Base-by-base conservation (phyloP, 352 stramenopile species). In the Phytophthora hibernalis region DNA sequence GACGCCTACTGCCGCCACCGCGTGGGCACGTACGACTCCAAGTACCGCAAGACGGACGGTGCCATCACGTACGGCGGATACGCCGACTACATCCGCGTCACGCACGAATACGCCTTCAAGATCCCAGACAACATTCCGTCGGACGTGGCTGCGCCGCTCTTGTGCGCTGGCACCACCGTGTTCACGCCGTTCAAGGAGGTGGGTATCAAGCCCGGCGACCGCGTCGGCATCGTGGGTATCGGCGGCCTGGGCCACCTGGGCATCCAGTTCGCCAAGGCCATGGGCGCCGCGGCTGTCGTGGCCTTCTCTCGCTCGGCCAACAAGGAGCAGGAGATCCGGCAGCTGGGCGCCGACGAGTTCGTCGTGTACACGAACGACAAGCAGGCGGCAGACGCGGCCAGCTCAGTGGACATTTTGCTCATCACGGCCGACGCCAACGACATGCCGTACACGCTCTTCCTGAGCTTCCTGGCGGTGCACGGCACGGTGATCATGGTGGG, bases 121-220 rank as follows among this genome's bases (percentile, higher is more conserved):
- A 87, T 97, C 77, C 89, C 89, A 15, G 81, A 92, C 15, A 80
- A 72, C 45, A 75, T 96, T 35, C 61, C 73, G 11, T 80, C 87
- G 26, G 73, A 80, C 26, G 74, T 68, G 22, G 83, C 79, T 1
- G 87, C 82, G 10, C 80, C 85, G 16, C 65, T 97, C 35, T 60
- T 97, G 47, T 97, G 91, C 70, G 87, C 87, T n/a, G 90, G 90
- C 50, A 87, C 87, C 47, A 97, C 90, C 6, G 83, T 82, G n/a
- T 97, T 82, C 71, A 89, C 78, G 50, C 91, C 89, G 16, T 69
- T 95, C 44, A 79, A 77, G 65, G 66, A 81, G 42, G 77, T 57
- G 4, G 76, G 76, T 49, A 74, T 87, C 13, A 72, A 86, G 61
- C 42, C 54, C 1, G 80, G 76, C n/a, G 65, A 84, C 55, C 82